These are phyloP conservation scores for Melastoma malabathricum DNA, from an alignment of 345 rosid species.

Conservation along the genomic window DNA sequence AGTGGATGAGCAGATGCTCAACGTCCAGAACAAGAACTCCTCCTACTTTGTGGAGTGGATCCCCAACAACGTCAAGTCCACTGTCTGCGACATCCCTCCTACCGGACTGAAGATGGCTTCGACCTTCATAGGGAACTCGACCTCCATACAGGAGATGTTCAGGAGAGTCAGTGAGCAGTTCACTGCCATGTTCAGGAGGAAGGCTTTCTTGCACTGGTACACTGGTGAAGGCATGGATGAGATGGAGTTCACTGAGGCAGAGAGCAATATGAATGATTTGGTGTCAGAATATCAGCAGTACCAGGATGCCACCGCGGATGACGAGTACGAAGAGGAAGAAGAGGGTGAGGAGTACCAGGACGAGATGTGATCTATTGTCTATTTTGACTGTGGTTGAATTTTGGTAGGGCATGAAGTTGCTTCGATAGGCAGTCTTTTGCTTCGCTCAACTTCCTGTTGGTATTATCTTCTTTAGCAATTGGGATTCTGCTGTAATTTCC, in stretches of 20 bases:
- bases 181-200: constrained; percentile 30
- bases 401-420: constrained; percentile 1
- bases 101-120: constrained; percentile 68
- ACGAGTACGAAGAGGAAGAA: constrained; percentile 54
- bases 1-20: constrained; percentile 40
- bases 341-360: constrained; percentile 29
- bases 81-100: constrained; percentile 67
- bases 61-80: constrained; percentile 58
- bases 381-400: not conserved
- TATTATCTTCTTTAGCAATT: too few species aligned
- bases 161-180: constrained; percentile 64
- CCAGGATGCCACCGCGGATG: constrained; percentile 71
- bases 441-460: too few species aligned
- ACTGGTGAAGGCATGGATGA: constrained; percentile 32
- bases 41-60: constrained; percentile 35
- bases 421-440: not conserved
- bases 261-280: constrained; percentile 69
- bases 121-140: constrained; percentile 56
- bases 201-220: constrained; percentile 35
- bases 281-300: constrained; percentile 70
- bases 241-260: constrained; percentile 41
- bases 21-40: constrained; percentile 33
- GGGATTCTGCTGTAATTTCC: too few species aligned
- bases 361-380: constrained; percentile 8
- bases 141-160: constrained; percentile 71